phyloP scores from a whole-genome alignment of 192 early-diverging fungal genomes.

The Linnemannia exigua region DNA sequence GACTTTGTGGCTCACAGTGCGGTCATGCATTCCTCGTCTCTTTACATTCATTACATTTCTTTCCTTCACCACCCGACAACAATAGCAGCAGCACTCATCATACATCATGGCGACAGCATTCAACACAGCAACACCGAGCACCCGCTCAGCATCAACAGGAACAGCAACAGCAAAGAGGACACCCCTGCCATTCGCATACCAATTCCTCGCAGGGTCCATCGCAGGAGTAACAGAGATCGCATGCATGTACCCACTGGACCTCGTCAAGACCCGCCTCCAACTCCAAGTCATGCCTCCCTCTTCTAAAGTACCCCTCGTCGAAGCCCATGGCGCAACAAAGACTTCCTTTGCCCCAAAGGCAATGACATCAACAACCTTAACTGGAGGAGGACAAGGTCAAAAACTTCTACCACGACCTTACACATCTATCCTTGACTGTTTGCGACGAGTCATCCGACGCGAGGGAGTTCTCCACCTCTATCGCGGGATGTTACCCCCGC shows the following conservation, averaged over 20 bases:
- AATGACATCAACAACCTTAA: background rate
- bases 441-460: constrained; percentile 86
- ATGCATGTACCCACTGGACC: constrained; percentile 92
- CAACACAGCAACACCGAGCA: background rate
- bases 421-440: constrained; percentile 85
- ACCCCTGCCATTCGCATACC: constrained; percentile 77
- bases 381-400: background rate
- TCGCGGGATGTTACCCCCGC: constrained; percentile 89
- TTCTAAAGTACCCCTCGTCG: background rate
- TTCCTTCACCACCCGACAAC: background rate
- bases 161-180: background rate
- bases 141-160: background rate
- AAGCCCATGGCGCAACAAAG: background rate
- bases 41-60: background rate
- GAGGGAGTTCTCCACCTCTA: constrained; percentile 84
- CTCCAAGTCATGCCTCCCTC: constrained; percentile 52
- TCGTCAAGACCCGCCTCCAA: constrained; percentile 95
- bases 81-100: background rate
- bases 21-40: background rate
- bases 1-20: background rate
- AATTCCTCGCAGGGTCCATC: constrained; percentile 79
- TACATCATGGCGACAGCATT: background rate
- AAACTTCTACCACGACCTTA: constrained; percentile 76
- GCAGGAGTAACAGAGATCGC: constrained; percentile 88
- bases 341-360: background rate